Conservation (phyloP, 495 filamentous ascomycete species). For the Daldinia grandis region DNA sequence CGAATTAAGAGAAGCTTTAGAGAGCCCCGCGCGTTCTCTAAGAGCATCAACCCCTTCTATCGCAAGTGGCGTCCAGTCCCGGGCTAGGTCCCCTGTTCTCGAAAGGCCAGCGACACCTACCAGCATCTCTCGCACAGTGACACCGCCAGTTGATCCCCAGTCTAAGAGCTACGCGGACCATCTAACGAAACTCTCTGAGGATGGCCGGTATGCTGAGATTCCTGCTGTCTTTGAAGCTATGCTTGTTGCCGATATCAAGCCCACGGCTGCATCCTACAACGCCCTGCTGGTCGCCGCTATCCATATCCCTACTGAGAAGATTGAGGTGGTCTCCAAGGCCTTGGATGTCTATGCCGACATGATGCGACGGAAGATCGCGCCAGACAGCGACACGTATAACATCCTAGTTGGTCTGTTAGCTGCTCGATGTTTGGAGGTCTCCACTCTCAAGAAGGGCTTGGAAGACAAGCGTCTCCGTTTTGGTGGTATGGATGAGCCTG, state of each 20-base stretch:
- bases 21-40: conserved; percentile 50
- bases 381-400: conserved; percentile 85
- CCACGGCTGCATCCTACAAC: conserved; percentile 87
- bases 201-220: conserved; percentile 80
- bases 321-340: conserved; percentile 85
- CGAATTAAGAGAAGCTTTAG: conserved; percentile 54
- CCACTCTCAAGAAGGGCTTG: conserved; percentile 70
- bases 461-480: conserved; percentile 80
- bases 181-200: conserved; percentile 73
- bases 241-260: conserved; percentile 77
- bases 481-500: conserved; percentile 84
- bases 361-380: conserved; percentile 83
- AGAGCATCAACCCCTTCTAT: conserved; percentile 50
- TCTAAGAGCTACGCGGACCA: conserved; percentile 76
- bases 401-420: conserved; percentile 84
- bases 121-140: conserved; percentile 53
- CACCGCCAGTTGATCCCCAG: conserved; percentile 62
- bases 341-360: conserved; percentile 96
- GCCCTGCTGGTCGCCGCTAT: conserved; percentile 84
- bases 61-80: conserved; percentile 51
- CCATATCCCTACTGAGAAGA: conserved; percentile 72
- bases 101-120: conserved; percentile 53
- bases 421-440: conserved; percentile 75
- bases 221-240: conserved; percentile 88
- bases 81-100: conserved; percentile 46